Evolutionary conservation across 441 rosid species (phyloP), one percentile per base, ranked within the genome.

Genomic region (Pelargonium cotyledonis): DNA sequence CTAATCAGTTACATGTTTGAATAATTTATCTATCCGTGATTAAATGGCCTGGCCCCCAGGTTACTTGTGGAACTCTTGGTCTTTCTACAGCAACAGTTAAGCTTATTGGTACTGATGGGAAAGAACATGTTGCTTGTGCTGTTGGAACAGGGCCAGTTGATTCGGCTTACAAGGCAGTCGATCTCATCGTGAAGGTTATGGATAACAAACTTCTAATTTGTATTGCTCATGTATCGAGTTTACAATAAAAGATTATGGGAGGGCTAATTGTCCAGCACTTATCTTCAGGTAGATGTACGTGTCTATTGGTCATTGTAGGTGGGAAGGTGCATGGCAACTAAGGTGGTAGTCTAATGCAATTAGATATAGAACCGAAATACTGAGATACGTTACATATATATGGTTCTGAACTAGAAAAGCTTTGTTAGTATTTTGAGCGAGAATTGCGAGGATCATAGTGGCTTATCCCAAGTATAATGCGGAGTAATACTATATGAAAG

Each of bases 21-120:
- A 53, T 53, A 53, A 15, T 1, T 53, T 5, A 15, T 2, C 6
- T 12, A 2, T n/a, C 9, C 23, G 6, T 21, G 18, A 15, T 53
- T 53, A n/a, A 53, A 41, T 19, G 21, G 44, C 53, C 4, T 70
- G 74, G 66, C 53, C 66, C 74, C 72, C 86, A 88, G 89, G 88
- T 88, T 75, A 85, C 99, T 16, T 91, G 96, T 74, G 97, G 97
- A 79, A 91, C 96, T 73, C 90, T 90, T 58, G 95, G 87, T 68
- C 96, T 91, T 58, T 86, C 94, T 44, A 95, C 99, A 9, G 96
- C 96, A 62, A 89, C 99, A 9, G 96, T 94, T 66, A 91, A 94
- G 78, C 94, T 94, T 55, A 66, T 84, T 70, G 77, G 68, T 68
- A 82, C 86, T 68, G 77, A 81, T 70, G 99, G 99, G 51, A 68